phyloP scores from a whole-genome alignment of 2,329 filamentous ascomycete genomes.

The Pseudogymnoascus sp. region DNA sequence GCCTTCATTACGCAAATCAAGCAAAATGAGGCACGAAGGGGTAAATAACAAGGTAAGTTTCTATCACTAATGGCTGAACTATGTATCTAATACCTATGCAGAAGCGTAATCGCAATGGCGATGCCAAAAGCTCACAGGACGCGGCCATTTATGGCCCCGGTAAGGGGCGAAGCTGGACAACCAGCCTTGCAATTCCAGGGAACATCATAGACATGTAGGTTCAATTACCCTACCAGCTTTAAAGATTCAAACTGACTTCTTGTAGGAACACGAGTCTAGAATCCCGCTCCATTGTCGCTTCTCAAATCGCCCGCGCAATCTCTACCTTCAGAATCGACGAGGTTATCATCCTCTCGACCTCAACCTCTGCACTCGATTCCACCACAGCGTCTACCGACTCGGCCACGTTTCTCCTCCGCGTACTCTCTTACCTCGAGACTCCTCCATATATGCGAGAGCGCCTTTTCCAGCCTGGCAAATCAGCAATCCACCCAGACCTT shows the following conservation, averaged over 20 bases:
- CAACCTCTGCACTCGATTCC: constrained; percentile 19
- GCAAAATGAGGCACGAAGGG: not conserved
- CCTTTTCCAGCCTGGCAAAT: constrained; percentile 48
- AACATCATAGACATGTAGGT: constrained; percentile 67
- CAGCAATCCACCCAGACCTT: constrained; percentile 2
- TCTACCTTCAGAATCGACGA: constrained; percentile 81
- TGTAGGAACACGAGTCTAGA: constrained; percentile 34
- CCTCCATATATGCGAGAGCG: constrained; percentile 71
- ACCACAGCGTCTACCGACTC: constrained; percentile 46
- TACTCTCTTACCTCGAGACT: constrained; percentile 74
- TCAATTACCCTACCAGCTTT: not conserved
- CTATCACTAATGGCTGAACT: not conserved
- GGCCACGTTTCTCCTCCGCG: constrained; percentile 68
- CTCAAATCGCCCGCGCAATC: constrained; percentile 69
- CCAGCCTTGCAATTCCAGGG: constrained; percentile 70
- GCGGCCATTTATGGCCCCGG: constrained; percentile 57
- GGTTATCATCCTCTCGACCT: constrained; percentile 62
- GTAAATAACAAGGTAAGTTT: not conserved
- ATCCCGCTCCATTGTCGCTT: constrained; percentile 63
- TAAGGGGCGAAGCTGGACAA: constrained; percentile 57
- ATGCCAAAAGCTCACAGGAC: constrained; percentile 17
- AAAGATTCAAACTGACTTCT: not conserved
- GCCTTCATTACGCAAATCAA: not conserved
- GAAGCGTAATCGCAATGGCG: constrained; percentile 28
- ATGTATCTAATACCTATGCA: constrained; percentile 10